phyloP scores from a whole-genome alignment of 495 filamentous ascomycete genomes.

The Hypoxylon subgilvum region DNA sequence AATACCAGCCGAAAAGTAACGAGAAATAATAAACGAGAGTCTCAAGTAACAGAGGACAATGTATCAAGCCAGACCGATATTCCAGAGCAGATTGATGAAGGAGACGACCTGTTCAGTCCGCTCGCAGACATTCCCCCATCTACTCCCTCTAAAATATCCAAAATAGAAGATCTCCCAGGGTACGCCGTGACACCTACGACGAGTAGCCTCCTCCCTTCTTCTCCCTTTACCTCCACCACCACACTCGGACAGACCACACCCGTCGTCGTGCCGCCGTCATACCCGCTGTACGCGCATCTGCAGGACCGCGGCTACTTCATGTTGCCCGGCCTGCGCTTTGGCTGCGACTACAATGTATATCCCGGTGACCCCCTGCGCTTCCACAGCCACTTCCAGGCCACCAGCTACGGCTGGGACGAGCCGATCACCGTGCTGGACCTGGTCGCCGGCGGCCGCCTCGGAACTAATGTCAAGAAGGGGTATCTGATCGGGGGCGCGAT shows the following conservation, averaged over 20 bases:
- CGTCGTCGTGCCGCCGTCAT: constrained; percentile 46
- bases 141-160: constrained; percentile 3
- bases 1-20: constrained; percentile 17
- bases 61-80: constrained; percentile 28
- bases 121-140: constrained; percentile 5
- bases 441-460: constrained; percentile 82
- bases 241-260: neutral
- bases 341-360: constrained; percentile 87
- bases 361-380: constrained; percentile 94
- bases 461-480: constrained; percentile 94
- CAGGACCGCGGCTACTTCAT: constrained; percentile 83
- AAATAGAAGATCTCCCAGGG: constrained; percentile 16
- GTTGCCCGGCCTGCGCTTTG: constrained; percentile 90
- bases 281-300: constrained; percentile 75
- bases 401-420: constrained; percentile 81
- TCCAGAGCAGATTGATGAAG: constrained; percentile 30
- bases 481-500: constrained; percentile 84
- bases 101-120: constrained; percentile 52
- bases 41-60: constrained; percentile 42
- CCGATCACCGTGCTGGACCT: constrained; percentile 82
- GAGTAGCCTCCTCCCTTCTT: constrained; percentile 38
- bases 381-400: constrained; percentile 88
- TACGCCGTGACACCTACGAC: constrained; percentile 42
- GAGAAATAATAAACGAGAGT: constrained; percentile 47
- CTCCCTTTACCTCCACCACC: constrained; percentile 1